Base-by-base conservation (phyloP, 805 yeast species). In the Candida nitratophila region DNA sequence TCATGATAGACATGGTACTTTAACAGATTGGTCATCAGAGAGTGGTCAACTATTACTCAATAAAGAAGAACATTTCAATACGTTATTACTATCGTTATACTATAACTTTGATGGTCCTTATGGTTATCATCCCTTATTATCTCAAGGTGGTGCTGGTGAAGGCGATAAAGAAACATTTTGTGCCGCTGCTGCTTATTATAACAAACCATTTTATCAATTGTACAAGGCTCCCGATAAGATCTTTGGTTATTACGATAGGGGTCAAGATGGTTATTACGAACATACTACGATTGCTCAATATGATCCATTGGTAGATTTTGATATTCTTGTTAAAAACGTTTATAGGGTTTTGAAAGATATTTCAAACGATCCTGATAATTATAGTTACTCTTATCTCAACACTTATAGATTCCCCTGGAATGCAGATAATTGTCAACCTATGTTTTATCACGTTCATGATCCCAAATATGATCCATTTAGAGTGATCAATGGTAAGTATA, bases 131-230 rank as follows among this genome's bases (percentile, higher is more conserved):
- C 79, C 78, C 4, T 61, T 82, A 37, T 61, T 83, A 37, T 67
- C 82, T 2, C 79, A 79, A 59, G 83, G 83, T 31, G 70, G 72
- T 36, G 74, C 72, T 2, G 90, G 90, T 12, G 86, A 81, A 61
- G 89, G 89, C 42, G 90, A 83, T 57, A 83, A 83, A 57, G 90
- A 83, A 49, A 83, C 90, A 0, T 79, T 80, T 49, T 63, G 78
- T 39, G 82, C 86, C 0, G 83, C 87, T 2, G 81, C 86, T 4
- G 69, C 70, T 37, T 69, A 69, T 11, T 60, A 73, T 32, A 60
- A 65, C 4, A 59, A 70, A 39, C 64, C 70, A 2, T 77, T 66
- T 50, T 77, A 77, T 54, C 83, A 79, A 58, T 62, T 71, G 4
- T 66, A 69, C 39, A 66, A 67, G 15, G 57, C 47, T 19, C 61